phyloP scores from a whole-genome alignment of 768 basidiomycete genomes.

The Lepiota brunneoincarnata region DNA sequence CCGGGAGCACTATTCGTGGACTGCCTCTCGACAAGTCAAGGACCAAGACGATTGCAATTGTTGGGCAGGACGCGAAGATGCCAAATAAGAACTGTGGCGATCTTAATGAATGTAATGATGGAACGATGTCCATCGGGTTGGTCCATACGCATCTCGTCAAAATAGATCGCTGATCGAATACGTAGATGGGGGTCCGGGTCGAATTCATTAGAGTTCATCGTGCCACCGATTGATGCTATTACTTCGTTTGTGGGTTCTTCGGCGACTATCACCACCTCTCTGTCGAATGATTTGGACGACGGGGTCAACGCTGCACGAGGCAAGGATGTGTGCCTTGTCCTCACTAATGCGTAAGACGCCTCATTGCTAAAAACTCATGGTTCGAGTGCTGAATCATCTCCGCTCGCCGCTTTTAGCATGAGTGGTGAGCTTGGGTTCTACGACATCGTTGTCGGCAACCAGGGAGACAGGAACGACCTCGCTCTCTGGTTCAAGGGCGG shows the following conservation, averaged over 20 bases:
- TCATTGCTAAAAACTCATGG: background rate
- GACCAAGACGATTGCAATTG: conserved; percentile 54
- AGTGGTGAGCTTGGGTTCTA: conserved; percentile 56
- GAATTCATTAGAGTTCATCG: conserved; percentile 41
- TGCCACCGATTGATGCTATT: conserved; percentile 47
- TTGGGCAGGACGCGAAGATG: conserved; percentile 57
- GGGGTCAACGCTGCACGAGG: conserved; percentile 39
- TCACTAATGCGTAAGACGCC: conserved; percentile 49
- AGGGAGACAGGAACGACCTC: conserved; percentile 58
- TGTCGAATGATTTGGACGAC: conserved; percentile 40
- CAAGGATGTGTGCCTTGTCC: conserved; percentile 58
- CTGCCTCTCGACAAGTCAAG: conserved; percentile 44
- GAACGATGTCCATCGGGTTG: conserved; percentile 62
- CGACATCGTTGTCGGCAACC: conserved; percentile 57
- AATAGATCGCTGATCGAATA: background rate
- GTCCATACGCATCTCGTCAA: conserved; percentile 19
- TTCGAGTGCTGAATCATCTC: conserved; percentile 17
- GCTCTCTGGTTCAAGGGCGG: conserved; percentile 58
- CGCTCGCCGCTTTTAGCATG: conserved; percentile 27
- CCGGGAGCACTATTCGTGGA: conserved; percentile 34
- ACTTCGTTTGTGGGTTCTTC: conserved; percentile 35
- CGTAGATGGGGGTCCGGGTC: conserved; percentile 50
- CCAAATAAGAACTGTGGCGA: conserved; percentile 45
- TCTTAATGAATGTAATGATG: conserved; percentile 52
- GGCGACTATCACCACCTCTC: conserved; percentile 37